A percentile compares a stretch with the other conserved stretches of the same genome.
Evolutionary conservation across 345 rosid species (phyloP).

Genomic region (Syzygium aromaticum): DNA sequence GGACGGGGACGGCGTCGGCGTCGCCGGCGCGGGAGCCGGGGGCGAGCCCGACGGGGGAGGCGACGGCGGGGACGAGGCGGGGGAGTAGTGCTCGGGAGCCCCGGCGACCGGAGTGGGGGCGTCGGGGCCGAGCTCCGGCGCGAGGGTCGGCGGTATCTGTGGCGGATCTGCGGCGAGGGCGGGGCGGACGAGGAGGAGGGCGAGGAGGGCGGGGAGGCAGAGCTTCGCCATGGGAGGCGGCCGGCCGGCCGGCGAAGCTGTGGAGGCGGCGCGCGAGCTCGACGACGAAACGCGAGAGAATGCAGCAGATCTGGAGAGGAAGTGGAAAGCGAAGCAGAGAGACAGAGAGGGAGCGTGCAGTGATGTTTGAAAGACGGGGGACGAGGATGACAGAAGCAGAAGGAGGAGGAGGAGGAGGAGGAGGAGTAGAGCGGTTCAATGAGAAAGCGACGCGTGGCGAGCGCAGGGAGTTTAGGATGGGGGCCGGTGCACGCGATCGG

Average conservation of each 20-base stretch:
- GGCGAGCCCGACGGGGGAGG: conserved; percentile 5
- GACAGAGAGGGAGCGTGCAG: neutral
- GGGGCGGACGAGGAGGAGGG: neutral
- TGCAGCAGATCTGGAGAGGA: conserved; percentile 2
- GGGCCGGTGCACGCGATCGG: neutral
- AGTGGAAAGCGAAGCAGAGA: neutral
- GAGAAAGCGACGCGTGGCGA: neutral
- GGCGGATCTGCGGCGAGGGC: conserved; percentile 3
- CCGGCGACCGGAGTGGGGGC: neutral
- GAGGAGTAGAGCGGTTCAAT: neutral
- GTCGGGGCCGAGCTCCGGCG: neutral
- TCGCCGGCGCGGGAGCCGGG: neutral
- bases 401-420: too few species aligned
- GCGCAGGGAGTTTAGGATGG: neutral
- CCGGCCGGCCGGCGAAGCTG: neutral
- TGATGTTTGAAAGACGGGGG: neutral
- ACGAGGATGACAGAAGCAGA: neutral
- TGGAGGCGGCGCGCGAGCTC: neutral
- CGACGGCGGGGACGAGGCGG: conserved; percentile 5
- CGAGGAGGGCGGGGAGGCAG: neutral
- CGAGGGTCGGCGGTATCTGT: neutral
- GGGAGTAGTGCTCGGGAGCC: neutral
- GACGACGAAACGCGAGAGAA: neutral
- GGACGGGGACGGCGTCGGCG: conserved; percentile 5
- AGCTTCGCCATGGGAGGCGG: conserved; percentile 5